Percentiles rank a stretch among this genome's conserved stretches.
Conservation (phyloP, 2,329 filamentous ascomycete genomes). For the Aureobasidium namibiae region DNA sequence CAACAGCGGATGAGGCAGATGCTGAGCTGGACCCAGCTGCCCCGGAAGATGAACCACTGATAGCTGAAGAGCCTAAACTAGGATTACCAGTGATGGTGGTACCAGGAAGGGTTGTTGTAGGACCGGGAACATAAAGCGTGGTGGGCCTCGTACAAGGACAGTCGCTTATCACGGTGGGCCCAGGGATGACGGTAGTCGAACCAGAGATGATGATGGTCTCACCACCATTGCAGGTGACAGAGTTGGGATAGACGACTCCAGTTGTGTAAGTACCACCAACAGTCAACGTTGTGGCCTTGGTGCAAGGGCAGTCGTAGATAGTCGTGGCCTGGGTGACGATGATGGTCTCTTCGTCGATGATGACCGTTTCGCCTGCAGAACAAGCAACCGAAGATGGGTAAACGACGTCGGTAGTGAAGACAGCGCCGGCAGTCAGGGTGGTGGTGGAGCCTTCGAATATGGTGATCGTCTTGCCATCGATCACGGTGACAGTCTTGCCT, state of each 20-base stretch:
- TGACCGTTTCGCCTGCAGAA: neutral
- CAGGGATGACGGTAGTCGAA: neutral
- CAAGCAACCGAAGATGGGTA: neutral
- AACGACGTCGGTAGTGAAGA: neutral
- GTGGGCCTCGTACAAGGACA: neutral
- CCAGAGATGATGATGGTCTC: neutral
- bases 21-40: neutral
- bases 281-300: neutral
- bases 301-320: neutral
- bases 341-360: neutral
- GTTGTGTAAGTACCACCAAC: neutral
- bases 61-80: neutral
- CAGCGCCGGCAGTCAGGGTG: neutral
- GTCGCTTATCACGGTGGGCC: neutral
- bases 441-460: neutral
- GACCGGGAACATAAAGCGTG: neutral
- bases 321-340: neutral
- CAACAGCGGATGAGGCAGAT: neutral
- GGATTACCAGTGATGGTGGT: neutral
- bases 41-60: neutral
- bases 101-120: neutral
- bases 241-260: neutral
- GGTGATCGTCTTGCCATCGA: neutral
- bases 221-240: neutral
- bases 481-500: neutral